These are phyloP conservation scores for Galerina marginata DNA, from an alignment of 768 basidiomycete genomes.

Conservation along the genomic window DNA sequence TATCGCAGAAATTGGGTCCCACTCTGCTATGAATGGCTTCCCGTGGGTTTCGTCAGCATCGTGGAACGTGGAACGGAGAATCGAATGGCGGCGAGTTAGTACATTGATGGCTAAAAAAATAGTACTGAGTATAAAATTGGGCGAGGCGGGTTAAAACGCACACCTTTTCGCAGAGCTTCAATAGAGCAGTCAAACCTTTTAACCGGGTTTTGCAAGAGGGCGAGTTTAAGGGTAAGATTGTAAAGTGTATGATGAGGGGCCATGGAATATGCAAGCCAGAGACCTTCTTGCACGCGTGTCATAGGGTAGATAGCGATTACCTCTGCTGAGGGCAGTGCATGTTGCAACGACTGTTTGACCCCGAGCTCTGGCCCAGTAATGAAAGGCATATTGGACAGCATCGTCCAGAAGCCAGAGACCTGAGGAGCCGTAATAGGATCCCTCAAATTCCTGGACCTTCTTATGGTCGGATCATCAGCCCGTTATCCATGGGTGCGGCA, in stretches of 20 bases:
- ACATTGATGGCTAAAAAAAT: not conserved
- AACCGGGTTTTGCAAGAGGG: not conserved
- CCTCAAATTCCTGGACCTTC: too few species aligned
- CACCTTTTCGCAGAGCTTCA: not conserved
- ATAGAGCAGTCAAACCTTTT: not conserved
- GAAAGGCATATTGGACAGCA: not conserved
- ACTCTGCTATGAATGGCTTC: not conserved
- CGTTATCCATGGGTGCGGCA: too few species aligned
- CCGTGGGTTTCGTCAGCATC: not conserved
- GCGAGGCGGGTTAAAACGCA: not conserved
- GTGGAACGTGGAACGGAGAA: not conserved
- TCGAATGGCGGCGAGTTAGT: not conserved
- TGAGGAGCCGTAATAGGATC: too few species aligned
- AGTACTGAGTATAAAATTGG: not conserved
- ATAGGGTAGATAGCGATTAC: not conserved
- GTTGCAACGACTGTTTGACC: not conserved
- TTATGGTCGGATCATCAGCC: too few species aligned
- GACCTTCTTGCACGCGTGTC: not conserved
- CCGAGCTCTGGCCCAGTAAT: not conserved
- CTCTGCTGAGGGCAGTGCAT: not conserved
- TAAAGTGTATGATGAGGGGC: not conserved
- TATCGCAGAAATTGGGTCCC: not conserved
- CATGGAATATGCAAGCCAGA: not conserved
- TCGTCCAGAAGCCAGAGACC: not conserved
- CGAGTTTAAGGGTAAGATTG: not conserved